phyloP scores from a whole-genome alignment of 495 filamentous ascomycete genomes.

The Aspergillus sclerotioniger region DNA sequence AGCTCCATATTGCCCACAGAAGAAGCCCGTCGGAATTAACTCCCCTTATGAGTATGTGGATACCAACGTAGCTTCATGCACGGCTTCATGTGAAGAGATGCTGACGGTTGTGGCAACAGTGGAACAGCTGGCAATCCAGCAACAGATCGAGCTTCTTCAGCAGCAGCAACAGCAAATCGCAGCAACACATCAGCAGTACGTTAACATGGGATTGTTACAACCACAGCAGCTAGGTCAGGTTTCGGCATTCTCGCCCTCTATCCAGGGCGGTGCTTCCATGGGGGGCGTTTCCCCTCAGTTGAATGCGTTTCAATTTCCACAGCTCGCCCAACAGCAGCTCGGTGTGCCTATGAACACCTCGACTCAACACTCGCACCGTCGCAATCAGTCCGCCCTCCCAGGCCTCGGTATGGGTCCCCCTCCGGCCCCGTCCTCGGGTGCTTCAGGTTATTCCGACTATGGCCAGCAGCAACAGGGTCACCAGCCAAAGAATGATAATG shows the following conservation, averaged over 20 bases:
- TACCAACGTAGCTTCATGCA: not conserved
- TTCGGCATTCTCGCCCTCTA: slow-evolving; percentile 64
- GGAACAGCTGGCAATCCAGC: slow-evolving; percentile 98
- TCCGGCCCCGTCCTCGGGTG: slow-evolving; percentile 92
- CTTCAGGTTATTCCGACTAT: slow-evolving; percentile 86
- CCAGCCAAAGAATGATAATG: slow-evolving; percentile 66
- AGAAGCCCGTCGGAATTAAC: slow-evolving; percentile 97
- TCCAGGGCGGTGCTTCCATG: slow-evolving; percentile 57
- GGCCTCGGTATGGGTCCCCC: slow-evolving; percentile 88
- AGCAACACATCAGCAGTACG: slow-evolving; percentile 92
- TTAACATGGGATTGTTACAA: slow-evolving; percentile 91
- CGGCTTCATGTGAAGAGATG: not conserved
- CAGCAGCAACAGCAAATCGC: slow-evolving; percentile 98
- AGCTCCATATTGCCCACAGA: slow-evolving; percentile 95
- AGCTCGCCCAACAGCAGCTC: slow-evolving; percentile 73
- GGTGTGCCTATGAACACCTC: slow-evolving; percentile 71
- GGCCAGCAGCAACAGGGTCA: slow-evolving; percentile 55
- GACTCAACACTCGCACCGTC: slow-evolving; percentile 82
- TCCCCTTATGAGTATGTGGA: slow-evolving; percentile 92
- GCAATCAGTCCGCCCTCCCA: slow-evolving; percentile 95
- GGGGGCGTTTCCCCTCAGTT: slow-evolving; percentile 78
- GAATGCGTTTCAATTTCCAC: slow-evolving; percentile 86
- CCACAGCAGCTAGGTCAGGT: slow-evolving; percentile 74
- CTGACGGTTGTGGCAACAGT: slow-evolving; percentile 48
- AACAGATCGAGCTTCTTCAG: slow-evolving; percentile 97